These are phyloP conservation scores for Candida ulmi DNA, from an alignment of 805 yeast species.

Conservation along the genomic window DNA sequence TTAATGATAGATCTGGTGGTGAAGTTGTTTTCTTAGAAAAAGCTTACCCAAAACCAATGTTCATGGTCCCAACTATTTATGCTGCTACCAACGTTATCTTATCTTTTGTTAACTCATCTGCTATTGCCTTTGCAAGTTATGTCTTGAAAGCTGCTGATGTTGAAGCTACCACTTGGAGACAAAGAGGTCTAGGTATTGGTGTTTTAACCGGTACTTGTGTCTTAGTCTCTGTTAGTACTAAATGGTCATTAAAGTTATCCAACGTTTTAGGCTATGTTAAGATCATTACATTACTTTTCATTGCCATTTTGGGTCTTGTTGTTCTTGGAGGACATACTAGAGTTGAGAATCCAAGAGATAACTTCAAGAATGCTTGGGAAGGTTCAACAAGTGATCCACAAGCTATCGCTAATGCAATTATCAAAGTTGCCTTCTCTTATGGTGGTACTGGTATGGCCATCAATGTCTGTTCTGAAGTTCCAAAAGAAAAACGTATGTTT, in stretches of 20 bases:
- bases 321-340: conserved; percentile 32
- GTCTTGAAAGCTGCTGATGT: conserved; percentile 29
- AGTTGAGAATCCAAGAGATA: conserved; percentile 27
- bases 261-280: conserved; percentile 32
- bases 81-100: conserved; percentile 33
- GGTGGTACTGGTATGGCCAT: conserved; percentile 37
- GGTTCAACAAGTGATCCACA: conserved; percentile 37
- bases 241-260: conserved; percentile 26
- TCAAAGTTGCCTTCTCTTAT: conserved; percentile 39
- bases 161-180: conserved; percentile 39
- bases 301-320: conserved; percentile 30
- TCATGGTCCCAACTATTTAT: conserved; percentile 30
- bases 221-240: conserved; percentile 24
- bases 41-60: conserved; percentile 30
- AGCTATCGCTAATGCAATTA: conserved; percentile 36
- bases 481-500: conserved; percentile 24
- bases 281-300: conserved; percentile 28
- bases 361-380: conserved; percentile 33
- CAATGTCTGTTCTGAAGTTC: conserved; percentile 31
- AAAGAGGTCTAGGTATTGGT: conserved; percentile 36
- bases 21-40: conserved; percentile 35
- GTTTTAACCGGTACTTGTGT: conserved; percentile 31
- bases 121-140: conserved; percentile 32
- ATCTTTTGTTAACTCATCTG: conserved; percentile 31
- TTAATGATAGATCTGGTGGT: conserved; percentile 30